Evolutionary conservation across 2,329 filamentous ascomycete species (phyloP), one percentile per base, ranked within the genome.

Genomic region (Dryadomyces quercivorus): DNA sequence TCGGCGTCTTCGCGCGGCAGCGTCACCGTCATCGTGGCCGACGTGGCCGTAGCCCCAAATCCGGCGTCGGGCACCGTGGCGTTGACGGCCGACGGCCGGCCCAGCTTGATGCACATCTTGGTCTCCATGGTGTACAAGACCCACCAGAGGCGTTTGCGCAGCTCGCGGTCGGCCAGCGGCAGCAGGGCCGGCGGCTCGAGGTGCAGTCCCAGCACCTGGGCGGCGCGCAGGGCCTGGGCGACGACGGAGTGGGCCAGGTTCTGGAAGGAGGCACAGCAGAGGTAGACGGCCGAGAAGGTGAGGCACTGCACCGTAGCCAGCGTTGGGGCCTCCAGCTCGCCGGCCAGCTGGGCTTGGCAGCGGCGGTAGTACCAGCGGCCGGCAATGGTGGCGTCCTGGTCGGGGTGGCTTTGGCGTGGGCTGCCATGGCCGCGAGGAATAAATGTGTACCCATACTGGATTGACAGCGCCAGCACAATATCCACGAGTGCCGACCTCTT

Each of bases 141-240:
- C 75, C 75, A 80, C 76, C 77, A 81, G 13, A 80, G 56, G 0
- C 75, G 67, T 58, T 71, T 75, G 5, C 72, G 71, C 56, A 76
- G 61, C 58, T 77, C 75, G 18, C 67, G 59, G 50, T 72, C 63
- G 0, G 56, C 51, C 4, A 54, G 57, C 0, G 70, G 62, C 50
- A 73, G 56, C 50, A 62, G 57, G 9, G 57, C 54, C 0, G 69
- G 63, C 1, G 75, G 74, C 34, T 77, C 73, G 1, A 70, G 59
- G 61, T 78, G 74, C 4, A 78, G 63, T 0, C 75, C 75, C 0
- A 76, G 61, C 42, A 73, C 70, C 45, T 75, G 67, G 3, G 74
- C 75, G 1, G 67, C 71, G 10, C 74, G 68, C 1, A 75, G 64
- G 0, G 73, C 72, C 21, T 69, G 61, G 0, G 67, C 69, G 7